Evolutionary conservation across 2,329 filamentous ascomycete species (phyloP).

Genomic region (Atkinsonella texensis): DNA sequence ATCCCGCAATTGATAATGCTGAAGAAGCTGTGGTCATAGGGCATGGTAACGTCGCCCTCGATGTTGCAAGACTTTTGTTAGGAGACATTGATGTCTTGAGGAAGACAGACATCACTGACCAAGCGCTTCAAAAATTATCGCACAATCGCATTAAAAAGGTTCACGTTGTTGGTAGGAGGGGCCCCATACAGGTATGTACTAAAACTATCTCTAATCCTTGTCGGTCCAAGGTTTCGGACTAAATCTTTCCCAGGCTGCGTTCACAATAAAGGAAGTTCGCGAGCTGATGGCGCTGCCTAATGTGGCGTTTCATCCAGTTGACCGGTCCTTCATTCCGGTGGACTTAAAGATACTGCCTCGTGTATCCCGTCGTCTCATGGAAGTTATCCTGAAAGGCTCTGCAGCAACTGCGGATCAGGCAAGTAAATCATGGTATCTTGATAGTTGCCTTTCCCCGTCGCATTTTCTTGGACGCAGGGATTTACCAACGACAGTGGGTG

Average conservation of each 20-base stretch:
- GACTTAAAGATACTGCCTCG: conserved; percentile 61
- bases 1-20: conserved; percentile 60
- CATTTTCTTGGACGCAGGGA: conserved; percentile 45
- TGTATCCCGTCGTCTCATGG: conserved; percentile 63
- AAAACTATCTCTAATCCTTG: neutral
- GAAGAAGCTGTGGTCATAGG: conserved; percentile 84
- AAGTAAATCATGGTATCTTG: conserved; percentile 66
- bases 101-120: conserved; percentile 79
- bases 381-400: conserved; percentile 70
- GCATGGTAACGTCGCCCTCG: conserved; percentile 91
- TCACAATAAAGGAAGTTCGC: conserved; percentile 88
- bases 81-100: conserved; percentile 60
- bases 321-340: conserved; percentile 52
- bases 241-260: conserved; percentile 53
- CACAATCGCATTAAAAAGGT: conserved; percentile 67
- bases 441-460: conserved; percentile 72
- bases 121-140: conserved; percentile 62
- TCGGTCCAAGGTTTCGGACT: neutral
- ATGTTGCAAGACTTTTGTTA: conserved; percentile 81
- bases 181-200: conserved; percentile 63
- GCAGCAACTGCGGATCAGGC: conserved; percentile 33
- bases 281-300: conserved; percentile 70
- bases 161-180: conserved; percentile 77
- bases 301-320: conserved; percentile 60
- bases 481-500: conserved; percentile 40